Evolutionary conservation across 768 basidiomycete genomes (phyloP).

Genomic region (Russula foetens): DNA sequence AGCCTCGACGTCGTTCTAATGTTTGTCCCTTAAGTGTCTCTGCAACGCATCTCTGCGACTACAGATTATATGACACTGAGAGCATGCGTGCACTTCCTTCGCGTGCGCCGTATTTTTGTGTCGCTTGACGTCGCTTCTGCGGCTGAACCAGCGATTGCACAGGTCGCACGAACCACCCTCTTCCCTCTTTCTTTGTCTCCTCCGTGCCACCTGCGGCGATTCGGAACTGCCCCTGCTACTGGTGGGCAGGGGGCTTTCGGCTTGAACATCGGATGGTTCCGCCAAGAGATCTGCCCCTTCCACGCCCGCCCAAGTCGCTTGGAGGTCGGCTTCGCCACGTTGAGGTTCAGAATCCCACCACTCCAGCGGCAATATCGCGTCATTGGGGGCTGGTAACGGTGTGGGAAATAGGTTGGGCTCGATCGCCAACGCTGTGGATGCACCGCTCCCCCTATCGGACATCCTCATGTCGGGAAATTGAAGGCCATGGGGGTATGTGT

Average conservation of each 20-base stretch:
- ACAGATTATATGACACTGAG: background rate
- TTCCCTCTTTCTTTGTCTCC: background rate
- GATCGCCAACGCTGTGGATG: background rate
- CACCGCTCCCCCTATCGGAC: too few species aligned
- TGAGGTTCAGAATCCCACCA: background rate
- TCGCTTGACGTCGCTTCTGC: slow-evolving; percentile 7
- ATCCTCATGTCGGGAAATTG: background rate
- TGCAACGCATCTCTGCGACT: slow-evolving; percentile 4
- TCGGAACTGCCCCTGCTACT: background rate
- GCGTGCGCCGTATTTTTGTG: background rate
- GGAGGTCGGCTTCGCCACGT: background rate
- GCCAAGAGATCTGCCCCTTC: background rate
- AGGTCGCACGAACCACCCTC: background rate
- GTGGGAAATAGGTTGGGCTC: background rate
- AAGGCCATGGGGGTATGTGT: background rate
- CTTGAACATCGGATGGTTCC: background rate
- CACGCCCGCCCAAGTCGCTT: background rate
- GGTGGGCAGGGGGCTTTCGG: background rate
- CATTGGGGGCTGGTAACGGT: background rate
- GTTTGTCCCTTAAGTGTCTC: slow-evolving; percentile 4
- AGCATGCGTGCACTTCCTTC: background rate
- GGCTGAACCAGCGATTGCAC: slow-evolving; percentile 1
- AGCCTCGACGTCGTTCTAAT: background rate
- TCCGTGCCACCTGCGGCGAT: background rate
- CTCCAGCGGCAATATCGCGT: background rate